A percentile compares a stretch with the other conserved stretches of the same genome.
phyloP scores from a whole-genome alignment of 768 basidiomycete species.

The Antrodiella citrinella region DNA sequence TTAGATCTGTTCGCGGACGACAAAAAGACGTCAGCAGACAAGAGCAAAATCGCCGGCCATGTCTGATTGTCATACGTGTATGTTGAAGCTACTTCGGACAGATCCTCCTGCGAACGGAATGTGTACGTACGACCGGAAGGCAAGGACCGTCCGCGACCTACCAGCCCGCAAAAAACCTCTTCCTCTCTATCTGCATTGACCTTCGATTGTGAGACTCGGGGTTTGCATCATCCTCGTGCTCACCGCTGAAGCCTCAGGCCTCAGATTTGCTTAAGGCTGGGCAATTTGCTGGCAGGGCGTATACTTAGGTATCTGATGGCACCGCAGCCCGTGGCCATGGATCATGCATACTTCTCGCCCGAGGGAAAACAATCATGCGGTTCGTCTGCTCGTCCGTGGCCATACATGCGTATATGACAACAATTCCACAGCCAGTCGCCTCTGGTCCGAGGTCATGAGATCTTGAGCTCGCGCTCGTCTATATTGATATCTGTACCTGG shows the following conservation, averaged over 20 bases:
- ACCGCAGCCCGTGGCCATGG: no score
- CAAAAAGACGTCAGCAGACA: neutral
- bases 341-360: neutral
- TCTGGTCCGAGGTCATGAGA: neutral
- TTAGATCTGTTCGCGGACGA: neutral
- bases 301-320: neutral
- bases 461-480: neutral
- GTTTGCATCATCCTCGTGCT: no score
- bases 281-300: no score
- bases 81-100: neutral
- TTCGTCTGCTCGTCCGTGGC: neutral
- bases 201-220: no score
- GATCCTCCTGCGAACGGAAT: neutral
- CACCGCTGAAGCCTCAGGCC: no score
- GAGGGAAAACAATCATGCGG: neutral
- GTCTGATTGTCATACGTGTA: neutral
- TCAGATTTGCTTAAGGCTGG: no score
- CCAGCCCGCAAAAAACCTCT: neutral
- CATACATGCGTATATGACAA: neutral
- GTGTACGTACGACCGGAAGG: neutral
- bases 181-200: neutral
- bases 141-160: neutral
- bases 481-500: neutral
- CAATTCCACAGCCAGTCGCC: neutral
- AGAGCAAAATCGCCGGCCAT: neutral